Base-by-base conservation (phyloP, 306 rosid genomes). In the Vachellia collinsii region DNA sequence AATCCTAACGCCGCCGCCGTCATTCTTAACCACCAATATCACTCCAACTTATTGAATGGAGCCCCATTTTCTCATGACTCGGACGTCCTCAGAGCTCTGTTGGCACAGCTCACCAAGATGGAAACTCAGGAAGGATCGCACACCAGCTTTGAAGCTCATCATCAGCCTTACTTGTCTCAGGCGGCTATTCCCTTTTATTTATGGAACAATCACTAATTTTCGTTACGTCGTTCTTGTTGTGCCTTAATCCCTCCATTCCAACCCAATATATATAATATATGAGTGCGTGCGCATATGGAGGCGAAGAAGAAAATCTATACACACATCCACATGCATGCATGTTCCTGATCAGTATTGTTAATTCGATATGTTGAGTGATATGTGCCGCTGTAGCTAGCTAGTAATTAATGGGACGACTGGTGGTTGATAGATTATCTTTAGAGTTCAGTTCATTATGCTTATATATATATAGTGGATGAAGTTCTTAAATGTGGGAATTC, bases 81-180 rank as follows among this genome's bases (percentile, higher is more conserved):
- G 22, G 83, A 85, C 73, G 88, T 87, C 0, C 71, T 94, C 3
- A 90, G 86, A 72, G 86, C 88, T 77, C 87, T 94, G 80, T 66
- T 94, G 87, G 80, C 56, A 77, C 91, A 92, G 12, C 87, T 90
- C 34, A 78, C 90, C 67, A 90, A 71, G 71, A 89, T 89, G 85
- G 93, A 91, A 76, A 85, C n/a, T 7, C 84, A 83, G 1, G 83
- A 81, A 39, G 91, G 83, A 43, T 86, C 93, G 22, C 86, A 87
- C 22, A 11, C 86, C 11, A 61, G 8, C 39, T 23, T 61, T 61
- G 38, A 9, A 25, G 17, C 1, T 23, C 66, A 61, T 46, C 12
- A 43, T 43, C 46, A 43, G 11, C 1, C 25, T 7, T 88, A 92
- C 76, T 80, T 90, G 50, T 84, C 93, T 77, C 92, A 93, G 54